phyloP scores from a whole-genome alignment of 805 yeast species.

The Vanderwaltozyma polyspora region DNA sequence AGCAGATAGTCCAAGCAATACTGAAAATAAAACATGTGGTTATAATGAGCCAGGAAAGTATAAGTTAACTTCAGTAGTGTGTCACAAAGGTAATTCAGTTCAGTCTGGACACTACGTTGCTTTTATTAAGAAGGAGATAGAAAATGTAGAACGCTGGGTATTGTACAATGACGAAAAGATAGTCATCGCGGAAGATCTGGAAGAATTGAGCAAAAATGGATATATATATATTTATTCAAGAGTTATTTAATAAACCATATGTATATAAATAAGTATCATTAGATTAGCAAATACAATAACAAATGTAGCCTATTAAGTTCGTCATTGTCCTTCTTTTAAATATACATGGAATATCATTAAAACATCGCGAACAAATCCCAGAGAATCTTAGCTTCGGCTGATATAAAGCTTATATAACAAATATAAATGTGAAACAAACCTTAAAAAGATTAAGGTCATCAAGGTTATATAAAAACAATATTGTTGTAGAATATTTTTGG shows the following conservation, averaged over 20 bases:
- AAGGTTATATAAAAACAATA: too few relatives aligned
- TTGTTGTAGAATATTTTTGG: too few relatives aligned
- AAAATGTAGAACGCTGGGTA: conserved; percentile 47
- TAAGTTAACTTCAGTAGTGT: conserved; percentile 52
- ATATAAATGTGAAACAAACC: too few relatives aligned
- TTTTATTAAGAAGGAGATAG: conserved; percentile 39
- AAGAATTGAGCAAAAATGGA: conserved; percentile 38
- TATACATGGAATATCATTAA: too few relatives aligned
- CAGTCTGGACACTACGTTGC: conserved; percentile 92
- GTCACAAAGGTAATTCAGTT: conserved; percentile 82
- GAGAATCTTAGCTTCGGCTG: too few relatives aligned
- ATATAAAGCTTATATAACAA: too few relatives aligned
- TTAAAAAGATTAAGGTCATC: too few relatives aligned
- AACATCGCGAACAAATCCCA: too few relatives aligned
- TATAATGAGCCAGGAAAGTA: conserved; percentile 9
- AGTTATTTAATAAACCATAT: conserved; percentile 14
- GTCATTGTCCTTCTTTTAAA: too few relatives aligned
- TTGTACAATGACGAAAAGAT: conserved; percentile 86
- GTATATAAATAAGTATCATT: too few relatives aligned
- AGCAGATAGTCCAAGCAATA: conserved; percentile 7
- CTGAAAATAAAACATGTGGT: conserved; percentile 8
- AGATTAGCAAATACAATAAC: too few relatives aligned
- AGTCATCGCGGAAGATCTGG: conserved; percentile 36
- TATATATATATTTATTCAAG: conserved; percentile 32
- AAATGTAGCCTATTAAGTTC: too few relatives aligned